These are phyloP conservation scores for Heterobasidion annosum DNA, from an alignment of 1,284 basidiomycete species.

Conservation along the genomic window DNA sequence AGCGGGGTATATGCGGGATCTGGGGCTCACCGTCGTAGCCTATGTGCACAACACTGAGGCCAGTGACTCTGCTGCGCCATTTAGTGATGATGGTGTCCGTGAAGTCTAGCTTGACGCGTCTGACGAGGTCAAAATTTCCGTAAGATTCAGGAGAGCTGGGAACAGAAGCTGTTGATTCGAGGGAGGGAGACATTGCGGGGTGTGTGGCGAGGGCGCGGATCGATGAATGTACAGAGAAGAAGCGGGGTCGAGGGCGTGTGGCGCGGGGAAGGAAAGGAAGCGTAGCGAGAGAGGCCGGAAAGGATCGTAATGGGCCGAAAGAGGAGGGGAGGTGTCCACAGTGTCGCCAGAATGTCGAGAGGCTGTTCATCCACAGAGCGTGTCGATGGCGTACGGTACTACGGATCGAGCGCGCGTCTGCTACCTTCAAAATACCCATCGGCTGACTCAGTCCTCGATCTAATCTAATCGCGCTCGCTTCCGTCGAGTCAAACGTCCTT, in stretches of 20 bases:
- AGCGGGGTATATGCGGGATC: no score
- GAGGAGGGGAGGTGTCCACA: conserved; percentile 1
- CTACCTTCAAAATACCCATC: no score
- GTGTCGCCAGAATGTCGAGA: neutral
- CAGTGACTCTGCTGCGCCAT: conserved; percentile 76
- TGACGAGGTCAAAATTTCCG: conserved; percentile 78
- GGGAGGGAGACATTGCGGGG: conserved; percentile 8
- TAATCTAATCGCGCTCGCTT: neutral
- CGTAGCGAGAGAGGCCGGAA: neutral
- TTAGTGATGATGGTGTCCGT: conserved; percentile 75
- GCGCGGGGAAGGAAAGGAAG: neutral
- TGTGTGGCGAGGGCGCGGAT: neutral
- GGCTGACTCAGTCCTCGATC: neutral
- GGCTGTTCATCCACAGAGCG: conserved; percentile 1
- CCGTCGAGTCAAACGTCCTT: neutral
- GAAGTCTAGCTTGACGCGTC: conserved; percentile 62
- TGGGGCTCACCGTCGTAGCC: conserved; percentile 66
- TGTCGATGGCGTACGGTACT: neutral
- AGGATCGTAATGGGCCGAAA: neutral
- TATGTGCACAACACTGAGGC: conserved; percentile 72
- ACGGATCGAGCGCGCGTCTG: neutral
- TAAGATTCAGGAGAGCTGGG: conserved; percentile 23
- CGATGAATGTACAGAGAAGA: neutral
- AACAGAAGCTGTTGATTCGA: neutral
- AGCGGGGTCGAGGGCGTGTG: neutral